Evolutionary conservation across 768 basidiomycete species (phyloP), one percentile per base, ranked within the genome.

Genomic region (Sistotremastrum niveocremeum): DNA sequence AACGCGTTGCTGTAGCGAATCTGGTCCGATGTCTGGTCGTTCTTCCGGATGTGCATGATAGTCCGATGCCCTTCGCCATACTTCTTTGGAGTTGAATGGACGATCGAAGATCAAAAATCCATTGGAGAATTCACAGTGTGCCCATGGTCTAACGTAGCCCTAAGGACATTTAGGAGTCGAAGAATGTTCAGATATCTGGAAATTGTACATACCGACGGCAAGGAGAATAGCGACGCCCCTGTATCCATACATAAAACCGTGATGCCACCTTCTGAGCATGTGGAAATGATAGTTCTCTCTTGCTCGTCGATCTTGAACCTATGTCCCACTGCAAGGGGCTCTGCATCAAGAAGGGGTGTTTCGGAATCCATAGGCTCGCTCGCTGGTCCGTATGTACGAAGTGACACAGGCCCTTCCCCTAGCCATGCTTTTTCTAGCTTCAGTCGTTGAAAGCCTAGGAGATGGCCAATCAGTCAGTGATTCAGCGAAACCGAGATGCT

Each of bases 71-170:
- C 54, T 68, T 31, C 79, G 66, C 86, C 85, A 89, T 9, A 86
- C 74, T 57, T 89, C 86, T 51, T 80, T 80, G 7, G n/a, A 37
- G 50, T 62, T 55, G 6, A 70, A 68, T 31, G 67, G 70, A 32
- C 79, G 72, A 54, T 86, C 80, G 56, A 85, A 83, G 41, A 87
- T 62, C 41, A 86, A 63, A 54, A 73, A 85, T 6, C 86, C 85
- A 31, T 71, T 62, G 9, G 66, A 76, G 51, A 85, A 89, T 59
- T 88, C 86, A 52, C 75, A 72, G 54, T 87, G 84, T 0, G 84
- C 83, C 41, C 66, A 71, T 6, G 55, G 51, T 34, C 71, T 70
- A 31, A 81, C 73, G 54, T 78, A 69, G 12, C 49, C 53, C 73
- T 79, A 51, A 33, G 38, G n/a, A 29, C 9, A 20, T 20, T 31